Evolutionary conservation across 805 yeast genomes (phyloP), one percentile per base, ranked within the genome.

Genomic region (Nakazawaea sp.): DNA sequence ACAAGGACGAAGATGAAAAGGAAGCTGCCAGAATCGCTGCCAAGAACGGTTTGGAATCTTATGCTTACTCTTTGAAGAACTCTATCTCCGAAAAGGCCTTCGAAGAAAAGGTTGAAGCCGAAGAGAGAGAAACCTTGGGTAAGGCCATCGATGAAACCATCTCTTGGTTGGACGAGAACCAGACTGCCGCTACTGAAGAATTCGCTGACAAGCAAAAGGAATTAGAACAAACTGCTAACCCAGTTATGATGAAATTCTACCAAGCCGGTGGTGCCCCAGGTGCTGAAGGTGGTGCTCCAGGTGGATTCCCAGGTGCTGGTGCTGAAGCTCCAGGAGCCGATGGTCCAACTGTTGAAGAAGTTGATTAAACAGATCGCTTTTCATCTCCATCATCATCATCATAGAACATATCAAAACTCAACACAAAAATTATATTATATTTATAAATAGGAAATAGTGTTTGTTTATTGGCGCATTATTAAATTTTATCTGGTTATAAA

Each of bases 211-310:
- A 76, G 73, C 95, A 88, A 74, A 89, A 89, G 81, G 96, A 88
- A 70, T 80, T 89, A 58, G 97, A 90, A 75, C 82, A 77, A 52
- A 73, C 81, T 66, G 95, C 96, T 51, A 89, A 89, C 77, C 97
- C 97, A 65, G 86, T 89, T 69, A 82, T 89, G 87, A 77, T 87
- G 64, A 87, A 89, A 77, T 87, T 92, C 76, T 90, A 90, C 81
- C 92, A 85, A 66, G 88, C 81, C 51, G 95, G 88, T 63, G 95
- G 87, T 64, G 82, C 81, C 53, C 88, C 87, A 56, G 87, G 75
- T 54, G 66, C 66, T 43, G 83, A 73, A 52, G 79, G 78, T 55
- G 81, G 69, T 41, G 75, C 66, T 45, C 71, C 70, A 50, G 73
- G 72, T 53, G 69, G 73, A 45, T 59, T 59, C 64, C 71, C 66